These are phyloP conservation scores for Rhizopus stolonifer DNA, from an alignment of 371 early-diverging fungal genomes.

Conservation along the genomic window DNA sequence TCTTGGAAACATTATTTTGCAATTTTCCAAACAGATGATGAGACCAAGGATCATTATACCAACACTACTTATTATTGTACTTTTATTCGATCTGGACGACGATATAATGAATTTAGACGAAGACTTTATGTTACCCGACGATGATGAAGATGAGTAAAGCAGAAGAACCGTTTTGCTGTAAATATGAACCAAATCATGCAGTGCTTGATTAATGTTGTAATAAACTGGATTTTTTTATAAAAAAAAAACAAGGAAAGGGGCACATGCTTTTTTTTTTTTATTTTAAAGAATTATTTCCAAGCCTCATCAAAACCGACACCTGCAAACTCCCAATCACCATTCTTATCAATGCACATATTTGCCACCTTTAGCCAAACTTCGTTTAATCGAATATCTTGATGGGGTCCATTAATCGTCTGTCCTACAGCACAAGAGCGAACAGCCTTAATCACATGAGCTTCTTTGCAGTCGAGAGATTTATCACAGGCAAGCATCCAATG, in stretches of 20 bases:
- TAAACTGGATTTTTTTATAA: neutral
- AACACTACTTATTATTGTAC: conserved; percentile 37
- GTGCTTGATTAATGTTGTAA: no score
- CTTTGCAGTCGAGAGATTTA: conserved; percentile 42
- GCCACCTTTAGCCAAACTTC: conserved; percentile 37
- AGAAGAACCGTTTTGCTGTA: neutral
- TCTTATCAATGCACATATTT: conserved; percentile 33
- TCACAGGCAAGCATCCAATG: conserved; percentile 51
- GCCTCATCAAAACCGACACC: conserved; percentile 42
- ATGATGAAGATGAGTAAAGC: neutral
- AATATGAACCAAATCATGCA: no score
- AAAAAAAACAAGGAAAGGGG: neutral
- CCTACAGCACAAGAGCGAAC: conserved; percentile 48
- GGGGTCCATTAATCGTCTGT: conserved; percentile 38
- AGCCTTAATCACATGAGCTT: conserved; percentile 57
- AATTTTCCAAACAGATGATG: conserved; percentile 43
- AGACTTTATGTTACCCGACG: neutral
- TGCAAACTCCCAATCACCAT: conserved; percentile 44
- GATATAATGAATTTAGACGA: conserved; percentile 42
- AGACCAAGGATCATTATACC: conserved; percentile 37
- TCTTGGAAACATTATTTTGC: conserved; percentile 35
- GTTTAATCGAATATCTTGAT: conserved; percentile 12
- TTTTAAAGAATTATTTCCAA: conserved; percentile 30
- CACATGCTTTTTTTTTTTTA: no score
- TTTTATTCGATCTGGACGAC: conserved; percentile 47